Percentiles rank a stretch among this genome's conserved stretches.
Conservation (phyloP, 1,284 basidiomycete species). For the Exobasidium rhododendri region DNA sequence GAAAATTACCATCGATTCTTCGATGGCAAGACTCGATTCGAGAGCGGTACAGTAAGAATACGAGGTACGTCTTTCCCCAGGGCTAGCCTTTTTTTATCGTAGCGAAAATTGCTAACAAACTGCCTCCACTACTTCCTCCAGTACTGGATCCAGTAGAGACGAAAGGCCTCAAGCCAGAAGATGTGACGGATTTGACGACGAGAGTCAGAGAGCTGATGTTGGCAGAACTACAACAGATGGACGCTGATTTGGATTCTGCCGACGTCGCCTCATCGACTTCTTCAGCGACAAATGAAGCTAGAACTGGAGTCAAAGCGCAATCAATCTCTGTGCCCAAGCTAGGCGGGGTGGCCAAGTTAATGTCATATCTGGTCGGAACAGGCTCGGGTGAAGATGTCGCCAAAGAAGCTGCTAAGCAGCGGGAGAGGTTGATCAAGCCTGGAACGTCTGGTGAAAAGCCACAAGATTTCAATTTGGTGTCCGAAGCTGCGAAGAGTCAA, state of each 20-base stretch:
- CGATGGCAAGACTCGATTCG: constrained; percentile 75
- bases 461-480: constrained; percentile 10
- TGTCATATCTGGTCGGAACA: constrained; percentile 5
- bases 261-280: neutral
- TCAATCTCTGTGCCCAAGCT: neutral
- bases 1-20: constrained; percentile 84
- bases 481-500: constrained; percentile 1
- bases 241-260: constrained; percentile 19
- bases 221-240: constrained; percentile 58
- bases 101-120: constrained; percentile 6
- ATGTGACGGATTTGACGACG: constrained; percentile 65
- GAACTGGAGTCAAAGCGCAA: neutral
- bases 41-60: constrained; percentile 72
- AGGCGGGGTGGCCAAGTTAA: constrained; percentile 5
- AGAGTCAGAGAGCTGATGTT: constrained; percentile 73
- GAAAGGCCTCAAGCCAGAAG: constrained; percentile 64
- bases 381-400: constrained; percentile 2
- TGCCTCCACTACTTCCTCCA: constrained; percentile 1
- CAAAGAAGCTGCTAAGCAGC: neutral
- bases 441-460: constrained; percentile 3
- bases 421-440: constrained; percentile 4
- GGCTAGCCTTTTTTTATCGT: constrained; percentile 60
- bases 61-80: constrained; percentile 57
- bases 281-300: neutral
- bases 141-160: constrained; percentile 77